A percentile compares a stretch with the other conserved stretches of the same genome.
Evolutionary conservation across 2,329 filamentous ascomycete species (phyloP).

Genomic region (Stagonosporopsis rhizophila): DNA sequence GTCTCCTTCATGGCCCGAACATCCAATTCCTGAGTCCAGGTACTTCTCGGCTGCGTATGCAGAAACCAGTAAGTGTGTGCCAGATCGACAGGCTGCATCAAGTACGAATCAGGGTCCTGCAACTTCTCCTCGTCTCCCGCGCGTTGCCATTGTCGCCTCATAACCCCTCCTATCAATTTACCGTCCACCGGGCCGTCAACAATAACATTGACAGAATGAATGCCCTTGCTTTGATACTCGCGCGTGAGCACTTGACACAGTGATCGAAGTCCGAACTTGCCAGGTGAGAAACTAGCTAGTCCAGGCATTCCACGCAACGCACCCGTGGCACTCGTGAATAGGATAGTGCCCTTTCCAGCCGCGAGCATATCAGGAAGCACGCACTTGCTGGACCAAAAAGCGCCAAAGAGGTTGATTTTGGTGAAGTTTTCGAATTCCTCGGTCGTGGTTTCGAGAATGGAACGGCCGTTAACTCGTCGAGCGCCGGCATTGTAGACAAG

Average conservation of each 20-base stretch:
- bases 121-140: background rate
- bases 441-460: conserved; percentile 26
- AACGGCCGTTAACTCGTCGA: conserved; percentile 27
- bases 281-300: conserved; percentile 27
- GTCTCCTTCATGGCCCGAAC: conserved; percentile 29
- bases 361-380: conserved; percentile 29
- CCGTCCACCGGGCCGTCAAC: conserved; percentile 1
- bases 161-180: background rate
- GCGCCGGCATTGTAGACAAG: conserved; percentile 32
- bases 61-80: conserved; percentile 29
- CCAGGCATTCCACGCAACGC: conserved; percentile 26
- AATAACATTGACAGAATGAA: background rate
- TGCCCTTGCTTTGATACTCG: conserved; percentile 17
- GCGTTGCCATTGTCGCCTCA: background rate
- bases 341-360: conserved; percentile 25
- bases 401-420: conserved; percentile 31
- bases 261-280: conserved; percentile 27
- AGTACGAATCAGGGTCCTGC: conserved; percentile 10
- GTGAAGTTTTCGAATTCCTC: conserved; percentile 32
- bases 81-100: conserved; percentile 21
- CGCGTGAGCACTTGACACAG: conserved; percentile 16
- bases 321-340: conserved; percentile 29
- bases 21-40: conserved; percentile 34
- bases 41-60: conserved; percentile 31
- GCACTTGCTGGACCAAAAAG: conserved; percentile 29